Evolutionary conservation across 2,329 filamentous ascomycete species (phyloP).

Genomic region (Knoxdaviesia capensis): DNA sequence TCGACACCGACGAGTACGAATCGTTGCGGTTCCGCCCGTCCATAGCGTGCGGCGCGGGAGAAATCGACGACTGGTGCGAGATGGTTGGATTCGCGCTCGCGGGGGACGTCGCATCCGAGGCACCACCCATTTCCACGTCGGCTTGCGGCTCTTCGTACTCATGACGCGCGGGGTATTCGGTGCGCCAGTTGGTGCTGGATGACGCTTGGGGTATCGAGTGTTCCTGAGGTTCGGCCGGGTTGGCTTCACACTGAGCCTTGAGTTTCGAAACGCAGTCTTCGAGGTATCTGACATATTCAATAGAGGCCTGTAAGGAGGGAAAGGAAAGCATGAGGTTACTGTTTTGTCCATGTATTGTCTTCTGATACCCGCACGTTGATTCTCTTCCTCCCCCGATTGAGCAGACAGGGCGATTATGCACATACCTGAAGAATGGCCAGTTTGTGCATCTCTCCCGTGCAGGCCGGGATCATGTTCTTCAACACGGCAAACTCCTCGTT

Average conservation of each 20-base stretch:
- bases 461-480: constrained; percentile 91
- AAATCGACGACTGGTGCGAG: constrained; percentile 26
- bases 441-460: constrained; percentile 96
- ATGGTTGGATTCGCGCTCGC: constrained; percentile 16
- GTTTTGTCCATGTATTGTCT: no score
- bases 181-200: no score
- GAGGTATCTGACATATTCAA: constrained; percentile 88
- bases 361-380: no score
- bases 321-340: background rate
- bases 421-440: constrained; percentile 78
- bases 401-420: constrained; percentile 2
- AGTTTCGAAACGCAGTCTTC: constrained; percentile 72
- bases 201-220: no score
- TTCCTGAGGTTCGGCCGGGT: constrained; percentile 6
- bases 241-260: constrained; percentile 34
- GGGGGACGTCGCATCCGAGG: constrained; percentile 26
- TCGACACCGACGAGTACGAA: constrained; percentile 33
- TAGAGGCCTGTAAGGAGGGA: constrained; percentile 49
- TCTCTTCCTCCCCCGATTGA: no score
- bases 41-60: constrained; percentile 28
- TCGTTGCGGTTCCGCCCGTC: constrained; percentile 24
- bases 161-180: constrained; percentile 1
- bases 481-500: constrained; percentile 91
- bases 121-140: constrained; percentile 41
- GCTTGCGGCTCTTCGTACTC: background rate